Conservation (phyloP, 495 filamentous ascomycete genomes). For the Lepraria neglecta region DNA sequence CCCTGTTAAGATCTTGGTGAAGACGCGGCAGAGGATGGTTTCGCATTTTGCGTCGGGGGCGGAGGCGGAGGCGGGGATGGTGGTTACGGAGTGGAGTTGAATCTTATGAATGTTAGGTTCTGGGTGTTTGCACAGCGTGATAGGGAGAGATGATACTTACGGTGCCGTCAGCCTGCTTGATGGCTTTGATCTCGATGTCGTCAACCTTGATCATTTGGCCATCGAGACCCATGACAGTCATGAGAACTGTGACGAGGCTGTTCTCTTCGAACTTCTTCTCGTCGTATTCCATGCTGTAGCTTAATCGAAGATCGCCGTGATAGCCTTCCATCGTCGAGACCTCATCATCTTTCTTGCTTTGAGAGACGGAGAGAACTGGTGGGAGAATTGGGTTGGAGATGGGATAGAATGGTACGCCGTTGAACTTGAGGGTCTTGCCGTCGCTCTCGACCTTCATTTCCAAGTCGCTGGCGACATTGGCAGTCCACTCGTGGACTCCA, state of each 20-base stretch:
- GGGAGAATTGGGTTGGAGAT: conserved; percentile 33
- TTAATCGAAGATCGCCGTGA: conserved; percentile 25
- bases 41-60: conserved; percentile 26
- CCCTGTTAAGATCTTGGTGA: conserved; percentile 23
- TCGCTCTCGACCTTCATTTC: conserved; percentile 41
- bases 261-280: conserved; percentile 22
- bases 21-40: conserved; percentile 28
- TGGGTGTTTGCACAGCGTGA: neutral
- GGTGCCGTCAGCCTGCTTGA: conserved; percentile 36
- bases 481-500: conserved; percentile 25
- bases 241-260: conserved; percentile 18
- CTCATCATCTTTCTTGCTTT: conserved; percentile 23
- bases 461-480: conserved; percentile 24
- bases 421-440: conserved; percentile 41
- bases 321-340: conserved; percentile 20
- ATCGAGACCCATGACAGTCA: conserved; percentile 43
- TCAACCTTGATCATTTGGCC: conserved; percentile 46
- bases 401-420: conserved; percentile 47
- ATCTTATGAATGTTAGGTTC: conserved; percentile 13
- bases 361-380: conserved; percentile 22
- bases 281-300: conserved; percentile 28
- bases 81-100: conserved; percentile 19
- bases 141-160: conserved; percentile 14
- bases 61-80: conserved; percentile 16
- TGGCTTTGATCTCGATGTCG: conserved; percentile 40